Conservation (phyloP, 495 filamentous ascomycete genomes). For the Gamarada debralockiae region DNA sequence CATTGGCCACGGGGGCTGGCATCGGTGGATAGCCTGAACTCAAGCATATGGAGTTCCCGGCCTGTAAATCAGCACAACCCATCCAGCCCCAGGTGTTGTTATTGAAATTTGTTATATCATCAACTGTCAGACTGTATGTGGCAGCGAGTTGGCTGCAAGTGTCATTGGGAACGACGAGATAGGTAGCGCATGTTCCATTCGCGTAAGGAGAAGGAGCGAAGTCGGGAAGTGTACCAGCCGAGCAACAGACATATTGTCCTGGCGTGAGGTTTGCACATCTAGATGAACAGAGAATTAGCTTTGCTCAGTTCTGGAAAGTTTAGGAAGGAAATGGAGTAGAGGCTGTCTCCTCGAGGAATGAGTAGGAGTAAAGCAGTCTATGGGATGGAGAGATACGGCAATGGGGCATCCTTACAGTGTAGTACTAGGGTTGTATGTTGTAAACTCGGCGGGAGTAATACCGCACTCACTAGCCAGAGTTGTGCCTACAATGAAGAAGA, state of each 20-base stretch:
- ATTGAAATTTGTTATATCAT: constrained; percentile 36
- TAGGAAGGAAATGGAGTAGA: too few species aligned
- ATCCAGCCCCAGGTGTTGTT: constrained; percentile 46
- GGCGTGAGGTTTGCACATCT: too few species aligned
- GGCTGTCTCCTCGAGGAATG: too few species aligned
- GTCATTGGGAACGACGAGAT: constrained; percentile 33
- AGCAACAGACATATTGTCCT: constrained; percentile 45
- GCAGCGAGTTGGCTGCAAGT: constrained; percentile 30
- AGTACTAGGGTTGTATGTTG: too few species aligned
- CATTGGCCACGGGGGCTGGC: constrained; percentile 33
- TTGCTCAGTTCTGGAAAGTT: too few species aligned
- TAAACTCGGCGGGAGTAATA: too few species aligned
- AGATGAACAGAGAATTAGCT: too few species aligned
- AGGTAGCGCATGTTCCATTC: constrained; percentile 37
- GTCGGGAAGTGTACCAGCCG: constrained; percentile 34
- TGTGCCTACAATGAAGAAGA: too few species aligned
- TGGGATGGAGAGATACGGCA: too few species aligned
- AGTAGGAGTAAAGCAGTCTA: too few species aligned
- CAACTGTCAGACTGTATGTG: constrained; percentile 28
- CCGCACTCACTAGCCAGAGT: too few species aligned
- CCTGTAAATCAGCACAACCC: constrained; percentile 35
- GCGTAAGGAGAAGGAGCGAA: constrained; percentile 33
- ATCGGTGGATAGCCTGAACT: constrained; percentile 43
- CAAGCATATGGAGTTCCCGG: constrained; percentile 38
- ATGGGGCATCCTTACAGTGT: too few species aligned